phyloP scores from a whole-genome alignment of 2,329 filamentous ascomycete species.

The Geosmithia flava region DNA sequence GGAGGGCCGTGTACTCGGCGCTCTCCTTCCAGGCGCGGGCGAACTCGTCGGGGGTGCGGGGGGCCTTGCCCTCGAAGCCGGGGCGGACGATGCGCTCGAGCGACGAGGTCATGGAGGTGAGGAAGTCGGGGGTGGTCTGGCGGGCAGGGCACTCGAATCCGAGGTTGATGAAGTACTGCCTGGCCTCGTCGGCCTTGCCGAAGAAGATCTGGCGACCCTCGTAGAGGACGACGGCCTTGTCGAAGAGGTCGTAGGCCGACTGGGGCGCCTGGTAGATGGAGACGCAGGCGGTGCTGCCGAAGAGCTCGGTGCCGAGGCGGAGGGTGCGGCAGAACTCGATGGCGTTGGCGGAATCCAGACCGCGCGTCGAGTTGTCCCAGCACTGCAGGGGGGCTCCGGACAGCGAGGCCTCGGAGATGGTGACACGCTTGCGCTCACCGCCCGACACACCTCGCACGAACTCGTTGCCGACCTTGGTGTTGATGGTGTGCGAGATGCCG shows the following conservation, averaged over 20 bases:
- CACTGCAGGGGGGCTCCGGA: constrained; percentile 48
- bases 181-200: constrained; percentile 46
- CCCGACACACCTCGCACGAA: constrained; percentile 64
- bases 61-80: constrained; percentile 42
- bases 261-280: constrained; percentile 64
- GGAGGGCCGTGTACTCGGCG: constrained; percentile 34
- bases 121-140: constrained; percentile 59
- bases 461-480: constrained; percentile 64
- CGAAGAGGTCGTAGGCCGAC: constrained; percentile 50
- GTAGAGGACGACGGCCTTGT: constrained; percentile 46
- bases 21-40: constrained; percentile 45
- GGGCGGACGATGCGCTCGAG: constrained; percentile 40
- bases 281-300: constrained; percentile 52
- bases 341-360: constrained; percentile 63
- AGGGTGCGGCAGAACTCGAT: constrained; percentile 64
- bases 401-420: constrained; percentile 48
- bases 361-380: constrained; percentile 63
- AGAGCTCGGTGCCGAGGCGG: constrained; percentile 54
- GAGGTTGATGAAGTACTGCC: constrained; percentile 52
- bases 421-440: constrained; percentile 59
- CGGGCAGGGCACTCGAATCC: constrained; percentile 56
- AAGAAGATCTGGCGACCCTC: constrained; percentile 52
- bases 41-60: constrained; percentile 50
- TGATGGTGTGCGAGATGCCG: constrained; percentile 59
- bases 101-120: constrained; percentile 56